These are phyloP conservation scores for Onygenales sp. DNA, from an alignment of 2,329 filamentous ascomycete genomes.

Conservation along the genomic window DNA sequence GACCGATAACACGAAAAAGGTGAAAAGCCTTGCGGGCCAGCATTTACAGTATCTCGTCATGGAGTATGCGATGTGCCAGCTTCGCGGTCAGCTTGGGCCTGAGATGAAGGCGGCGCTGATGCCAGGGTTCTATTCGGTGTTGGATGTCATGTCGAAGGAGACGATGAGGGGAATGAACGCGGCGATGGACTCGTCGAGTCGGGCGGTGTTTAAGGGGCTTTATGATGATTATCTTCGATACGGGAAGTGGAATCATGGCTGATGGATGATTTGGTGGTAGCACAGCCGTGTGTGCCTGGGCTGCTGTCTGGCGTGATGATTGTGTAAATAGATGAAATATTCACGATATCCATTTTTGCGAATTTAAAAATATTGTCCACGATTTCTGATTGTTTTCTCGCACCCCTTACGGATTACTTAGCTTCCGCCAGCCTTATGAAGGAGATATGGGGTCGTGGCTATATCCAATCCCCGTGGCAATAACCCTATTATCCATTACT, in stretches of 20 bases:
- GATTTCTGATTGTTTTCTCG: no score
- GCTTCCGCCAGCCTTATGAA: no score
- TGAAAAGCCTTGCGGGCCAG: slow-evolving; percentile 47
- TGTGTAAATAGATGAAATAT: no score
- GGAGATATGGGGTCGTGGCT: no score
- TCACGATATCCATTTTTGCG: no score
- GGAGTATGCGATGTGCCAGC: slow-evolving; percentile 45
- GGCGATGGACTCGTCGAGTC: slow-evolving; percentile 41
- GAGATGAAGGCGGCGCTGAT: slow-evolving; percentile 44
- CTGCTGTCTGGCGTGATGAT: no score
- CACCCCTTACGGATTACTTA: no score
- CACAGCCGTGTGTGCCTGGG: no score
- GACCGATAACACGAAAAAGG: slow-evolving; percentile 50
- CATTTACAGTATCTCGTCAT: slow-evolving; percentile 50
- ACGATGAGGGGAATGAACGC: slow-evolving; percentile 43
- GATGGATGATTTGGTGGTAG: slow-evolving; percentile 2
- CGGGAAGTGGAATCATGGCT: slow-evolving; percentile 40
- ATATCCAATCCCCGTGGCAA: no score
- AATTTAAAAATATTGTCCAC: no score
- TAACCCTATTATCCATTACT: no score
- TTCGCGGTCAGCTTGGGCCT: slow-evolving; percentile 40
- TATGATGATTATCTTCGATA: slow-evolving; percentile 44
- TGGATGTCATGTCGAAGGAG: slow-evolving; percentile 44
- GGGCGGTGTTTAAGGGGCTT: slow-evolving; percentile 43
- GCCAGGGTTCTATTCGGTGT: slow-evolving; percentile 43